Evolutionary conservation across 2,329 filamentous ascomycete genomes (phyloP).

Genomic region (Mycogone perniciosa): DNA sequence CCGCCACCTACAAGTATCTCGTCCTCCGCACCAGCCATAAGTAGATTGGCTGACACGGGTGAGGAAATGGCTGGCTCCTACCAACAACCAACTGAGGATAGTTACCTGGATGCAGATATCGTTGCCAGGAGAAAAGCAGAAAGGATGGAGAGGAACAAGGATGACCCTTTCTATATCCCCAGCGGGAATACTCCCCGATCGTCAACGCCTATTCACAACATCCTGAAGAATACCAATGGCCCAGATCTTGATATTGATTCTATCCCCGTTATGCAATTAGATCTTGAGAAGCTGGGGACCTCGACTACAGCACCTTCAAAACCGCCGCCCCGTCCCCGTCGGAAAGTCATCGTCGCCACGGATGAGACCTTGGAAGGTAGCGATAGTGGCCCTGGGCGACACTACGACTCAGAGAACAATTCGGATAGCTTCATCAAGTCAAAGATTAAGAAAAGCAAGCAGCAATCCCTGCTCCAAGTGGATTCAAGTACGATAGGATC

Average conservation of each 20-base stretch:
- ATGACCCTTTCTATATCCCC: slow-evolving; percentile 92
- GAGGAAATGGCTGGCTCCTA: slow-evolving; percentile 49
- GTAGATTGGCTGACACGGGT: slow-evolving; percentile 43
- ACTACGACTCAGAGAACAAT: slow-evolving; percentile 50
- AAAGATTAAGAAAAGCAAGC: slow-evolving; percentile 48
- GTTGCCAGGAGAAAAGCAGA: slow-evolving; percentile 69
- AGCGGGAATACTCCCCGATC: slow-evolving; percentile 50
- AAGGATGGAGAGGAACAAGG: slow-evolving; percentile 72
- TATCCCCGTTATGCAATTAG: slow-evolving; percentile 91
- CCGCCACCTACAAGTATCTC: slow-evolving; percentile 45
- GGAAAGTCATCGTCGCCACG: slow-evolving; percentile 60
- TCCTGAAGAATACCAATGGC: slow-evolving; percentile 65
- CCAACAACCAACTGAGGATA: slow-evolving; percentile 55
- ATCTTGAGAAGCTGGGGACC: slow-evolving; percentile 52
- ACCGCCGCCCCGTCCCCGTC: slow-evolving; percentile 39
- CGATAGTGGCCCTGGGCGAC: slow-evolving; percentile 39
- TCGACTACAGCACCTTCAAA: slow-evolving; percentile 27
- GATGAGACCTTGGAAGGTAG: slow-evolving; percentile 65
- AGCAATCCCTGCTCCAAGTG: slow-evolving; percentile 66
- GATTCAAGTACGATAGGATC: slow-evolving; percentile 76
- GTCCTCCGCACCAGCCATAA: slow-evolving; percentile 48
- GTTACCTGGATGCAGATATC: slow-evolving; percentile 66
- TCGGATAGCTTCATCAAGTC: slow-evolving; percentile 43
- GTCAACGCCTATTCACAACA: slow-evolving; percentile 73
- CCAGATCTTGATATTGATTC: slow-evolving; percentile 83